Percentiles rank a stretch among this genome's conserved stretches.
These are phyloP conservation scores for Bromus sterilis DNA, from an alignment of 176 grass and related monocot species.

Conservation along the genomic window DNA sequence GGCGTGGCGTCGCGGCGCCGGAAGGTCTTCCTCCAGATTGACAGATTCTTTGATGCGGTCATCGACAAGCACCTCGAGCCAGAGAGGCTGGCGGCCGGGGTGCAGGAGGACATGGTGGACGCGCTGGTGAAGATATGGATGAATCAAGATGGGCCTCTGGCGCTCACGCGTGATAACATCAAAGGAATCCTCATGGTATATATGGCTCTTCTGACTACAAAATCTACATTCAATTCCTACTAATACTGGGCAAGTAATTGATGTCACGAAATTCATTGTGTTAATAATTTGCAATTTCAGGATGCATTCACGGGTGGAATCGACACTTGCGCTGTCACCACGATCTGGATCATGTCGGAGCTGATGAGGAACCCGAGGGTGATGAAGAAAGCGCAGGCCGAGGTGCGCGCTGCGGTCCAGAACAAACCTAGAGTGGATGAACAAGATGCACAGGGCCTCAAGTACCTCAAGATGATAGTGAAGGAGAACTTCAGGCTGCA, in stretches of 20 bases:
- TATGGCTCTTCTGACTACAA: not conserved
- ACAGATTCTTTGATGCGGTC: conserved; percentile 31
- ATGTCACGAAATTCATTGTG: not conserved
- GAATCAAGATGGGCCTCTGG: not conserved
- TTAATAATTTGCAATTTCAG: conserved; percentile 5
- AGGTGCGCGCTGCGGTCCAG: not conserved
- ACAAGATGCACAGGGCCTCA: conserved; percentile 6
- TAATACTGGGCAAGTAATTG: not conserved
- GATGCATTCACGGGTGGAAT: conserved; percentile 34
- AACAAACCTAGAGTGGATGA: conserved; percentile 20
- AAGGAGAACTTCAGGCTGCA: conserved; percentile 48
- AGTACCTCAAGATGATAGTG: conserved; percentile 42
- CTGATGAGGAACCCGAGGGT: conserved; percentile 36
- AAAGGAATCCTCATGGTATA: conserved; percentile 43
- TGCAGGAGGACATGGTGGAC: conserved; percentile 46
- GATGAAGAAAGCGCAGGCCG: conserved; percentile 11
- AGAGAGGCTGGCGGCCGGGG: not conserved
- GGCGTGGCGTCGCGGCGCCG: not conserved
- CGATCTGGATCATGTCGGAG: conserved; percentile 37
- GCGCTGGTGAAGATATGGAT: conserved; percentile 44
- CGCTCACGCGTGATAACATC: conserved; percentile 20
- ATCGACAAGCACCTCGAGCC: conserved; percentile 34
- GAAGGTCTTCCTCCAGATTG: conserved; percentile 17
- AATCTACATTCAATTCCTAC: not conserved
- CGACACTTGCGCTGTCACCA: conserved; percentile 20